These are phyloP conservation scores for Lathyrus sativus DNA, from an alignment of 306 rosid species.

Conservation along the genomic window DNA sequence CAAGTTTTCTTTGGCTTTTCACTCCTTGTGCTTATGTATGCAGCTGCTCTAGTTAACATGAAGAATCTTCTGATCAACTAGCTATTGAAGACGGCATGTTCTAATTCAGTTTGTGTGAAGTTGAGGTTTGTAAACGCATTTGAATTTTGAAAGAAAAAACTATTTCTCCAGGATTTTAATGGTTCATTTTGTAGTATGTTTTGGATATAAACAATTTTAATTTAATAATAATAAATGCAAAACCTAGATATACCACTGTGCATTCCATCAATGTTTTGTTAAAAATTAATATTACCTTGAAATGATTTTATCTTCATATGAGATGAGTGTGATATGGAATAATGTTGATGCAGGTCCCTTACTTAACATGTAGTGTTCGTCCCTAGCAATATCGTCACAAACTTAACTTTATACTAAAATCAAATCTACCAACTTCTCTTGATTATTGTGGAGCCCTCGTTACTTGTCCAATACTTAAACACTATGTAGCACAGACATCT, in stretches of 20 bases:
- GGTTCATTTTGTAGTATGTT: conserved; percentile 9
- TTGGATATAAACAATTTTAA: no score
- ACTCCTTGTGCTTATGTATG: conserved; percentile 79
- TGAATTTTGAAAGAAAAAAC: not conserved
- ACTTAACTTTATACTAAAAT: no score
- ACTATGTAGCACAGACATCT: no score
- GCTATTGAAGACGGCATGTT: conserved; percentile 1
- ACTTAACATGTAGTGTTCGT: no score
- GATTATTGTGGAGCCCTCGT: no score
- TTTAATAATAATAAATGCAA: not conserved
- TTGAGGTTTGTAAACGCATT: conserved; percentile 71
- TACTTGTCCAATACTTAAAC: no score
- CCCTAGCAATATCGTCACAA: no score
- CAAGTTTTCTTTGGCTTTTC: conserved; percentile 54
- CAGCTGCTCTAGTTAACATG: conserved; percentile 52
- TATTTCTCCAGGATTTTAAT: not conserved
- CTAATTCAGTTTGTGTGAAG: conserved; percentile 97
- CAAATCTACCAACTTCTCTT: no score
- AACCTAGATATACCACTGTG: conserved; percentile 28
- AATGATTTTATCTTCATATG: conserved; percentile 8
- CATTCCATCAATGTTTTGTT: conserved; percentile 25
- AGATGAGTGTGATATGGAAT: conserved; percentile 13
- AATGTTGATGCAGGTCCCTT: conserved; percentile 67
- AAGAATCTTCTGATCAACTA: conserved; percentile 42
- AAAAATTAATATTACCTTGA: not conserved